These are phyloP conservation scores for Bipolaris oryzae DNA, from an alignment of 2,329 filamentous ascomycete species.

Conservation along the genomic window DNA sequence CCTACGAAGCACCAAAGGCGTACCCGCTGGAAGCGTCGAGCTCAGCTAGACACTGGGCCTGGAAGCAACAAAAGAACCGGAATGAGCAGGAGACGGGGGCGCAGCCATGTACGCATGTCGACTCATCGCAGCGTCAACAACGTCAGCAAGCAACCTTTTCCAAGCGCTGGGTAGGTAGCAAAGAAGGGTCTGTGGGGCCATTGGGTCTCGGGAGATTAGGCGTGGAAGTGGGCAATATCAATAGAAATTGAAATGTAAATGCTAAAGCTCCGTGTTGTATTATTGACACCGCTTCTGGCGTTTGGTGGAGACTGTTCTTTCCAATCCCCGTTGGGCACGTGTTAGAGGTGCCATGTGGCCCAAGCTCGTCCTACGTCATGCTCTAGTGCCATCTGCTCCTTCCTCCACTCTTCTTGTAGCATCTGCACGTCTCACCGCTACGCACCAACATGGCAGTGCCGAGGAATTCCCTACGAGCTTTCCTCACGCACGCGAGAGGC, in stretches of 20 bases:
- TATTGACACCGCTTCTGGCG: neutral
- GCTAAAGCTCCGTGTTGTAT: neutral
- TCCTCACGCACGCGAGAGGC: constrained; percentile 54
- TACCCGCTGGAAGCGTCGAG: constrained; percentile 61
- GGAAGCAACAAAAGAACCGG: neutral
- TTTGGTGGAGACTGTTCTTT: neutral
- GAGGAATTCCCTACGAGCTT: constrained; percentile 54
- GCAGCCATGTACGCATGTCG: neutral
- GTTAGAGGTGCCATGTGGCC: constrained; percentile 11
- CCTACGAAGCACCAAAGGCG: constrained; percentile 61
- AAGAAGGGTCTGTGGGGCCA: neutral
- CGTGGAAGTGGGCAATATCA: neutral
- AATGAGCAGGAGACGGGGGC: neutral
- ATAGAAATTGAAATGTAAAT: too few species aligned
- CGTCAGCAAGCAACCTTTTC: constrained; percentile 4
- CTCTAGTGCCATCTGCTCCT: constrained; percentile 4
- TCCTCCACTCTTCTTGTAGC: neutral
- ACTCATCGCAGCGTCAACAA: neutral
- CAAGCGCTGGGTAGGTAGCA: constrained; percentile 15
- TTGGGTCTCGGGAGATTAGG: neutral
- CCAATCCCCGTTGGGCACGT: constrained; percentile 11
- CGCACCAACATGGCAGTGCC: constrained; percentile 48
- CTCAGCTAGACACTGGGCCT: constrained; percentile 31
- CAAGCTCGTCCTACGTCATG: constrained; percentile 26
- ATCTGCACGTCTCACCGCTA: constrained; percentile 19